Evolutionary conservation across 495 filamentous ascomycete species (phyloP).

Genomic region (Aspergillus incahuasiensis): DNA sequence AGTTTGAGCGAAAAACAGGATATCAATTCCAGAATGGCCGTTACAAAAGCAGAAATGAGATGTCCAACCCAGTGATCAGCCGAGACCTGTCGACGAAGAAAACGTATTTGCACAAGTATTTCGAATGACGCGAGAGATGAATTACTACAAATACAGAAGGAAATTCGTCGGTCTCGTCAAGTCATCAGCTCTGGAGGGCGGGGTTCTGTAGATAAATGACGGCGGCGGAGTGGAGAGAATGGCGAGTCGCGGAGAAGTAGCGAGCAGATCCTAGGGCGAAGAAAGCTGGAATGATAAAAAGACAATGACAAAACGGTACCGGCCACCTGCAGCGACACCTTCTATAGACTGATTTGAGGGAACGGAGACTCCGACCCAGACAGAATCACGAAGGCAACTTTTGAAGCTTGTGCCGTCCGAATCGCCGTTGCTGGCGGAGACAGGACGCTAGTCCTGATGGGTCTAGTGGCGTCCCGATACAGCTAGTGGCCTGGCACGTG

Average conservation of each 20-base stretch:
- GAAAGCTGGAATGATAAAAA: neutral
- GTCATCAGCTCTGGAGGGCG: slow-evolving; percentile 31
- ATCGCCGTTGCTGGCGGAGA: slow-evolving; percentile 13
- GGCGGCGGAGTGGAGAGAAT: slow-evolving; percentile 9
- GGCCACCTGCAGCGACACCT: slow-evolving; percentile 3
- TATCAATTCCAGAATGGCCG: slow-evolving; percentile 18
- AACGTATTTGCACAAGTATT: slow-evolving; percentile 11
- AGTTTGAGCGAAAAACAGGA: slow-evolving; percentile 5
- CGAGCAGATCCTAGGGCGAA: neutral
- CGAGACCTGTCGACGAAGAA: slow-evolving; percentile 1
- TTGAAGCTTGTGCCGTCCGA: slow-evolving; percentile 17
- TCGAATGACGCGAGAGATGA: slow-evolving; percentile 14
- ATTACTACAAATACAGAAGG: slow-evolving; percentile 34
- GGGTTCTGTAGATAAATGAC: slow-evolving; percentile 19
- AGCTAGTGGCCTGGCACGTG: slow-evolving; percentile 17
- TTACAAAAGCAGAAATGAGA: slow-evolving; percentile 8
- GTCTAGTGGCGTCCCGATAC: slow-evolving; percentile 1
- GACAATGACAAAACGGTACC: neutral
- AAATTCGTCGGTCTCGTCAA: slow-evolving; percentile 48
- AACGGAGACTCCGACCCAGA: slow-evolving; percentile 16
- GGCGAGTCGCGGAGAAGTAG: neutral
- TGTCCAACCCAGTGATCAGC: slow-evolving; percentile 9
- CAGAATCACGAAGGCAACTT: slow-evolving; percentile 10
- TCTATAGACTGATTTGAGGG: slow-evolving; percentile 12
- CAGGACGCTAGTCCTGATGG: slow-evolving; percentile 1